Conservation (phyloP, 345 rosid species). For the Eucalyptus coolabah region DNA sequence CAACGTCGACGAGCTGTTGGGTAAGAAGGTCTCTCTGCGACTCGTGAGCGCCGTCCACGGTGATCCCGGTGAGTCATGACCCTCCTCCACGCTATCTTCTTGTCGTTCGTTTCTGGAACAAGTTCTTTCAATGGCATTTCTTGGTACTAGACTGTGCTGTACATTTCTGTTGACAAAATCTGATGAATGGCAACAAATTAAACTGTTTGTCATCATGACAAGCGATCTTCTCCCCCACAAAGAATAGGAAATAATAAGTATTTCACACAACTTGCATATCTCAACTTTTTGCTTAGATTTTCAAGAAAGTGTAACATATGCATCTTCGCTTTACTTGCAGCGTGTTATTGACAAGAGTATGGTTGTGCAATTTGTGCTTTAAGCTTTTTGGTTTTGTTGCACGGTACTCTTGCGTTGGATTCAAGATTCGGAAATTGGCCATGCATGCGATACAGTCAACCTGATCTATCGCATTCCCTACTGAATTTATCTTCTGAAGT, state of each 20-base stretch:
- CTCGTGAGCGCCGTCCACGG: slow-evolving; percentile 52
- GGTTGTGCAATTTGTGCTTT: neutral
- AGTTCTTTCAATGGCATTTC: neutral
- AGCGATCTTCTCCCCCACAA: neutral
- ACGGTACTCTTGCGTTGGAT: neutral
- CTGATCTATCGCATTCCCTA: neutral
- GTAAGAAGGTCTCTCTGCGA: slow-evolving; percentile 50
- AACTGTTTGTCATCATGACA: neutral
- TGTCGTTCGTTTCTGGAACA: neutral
- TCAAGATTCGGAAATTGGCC: neutral
- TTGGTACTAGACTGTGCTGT: neutral
- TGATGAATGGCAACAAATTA: neutral
- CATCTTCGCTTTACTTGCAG: neutral
- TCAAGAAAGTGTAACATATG: neutral
- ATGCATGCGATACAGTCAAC: neutral
- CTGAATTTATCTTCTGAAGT: neutral
- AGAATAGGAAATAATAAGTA: neutral
- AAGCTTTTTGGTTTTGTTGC: neutral
- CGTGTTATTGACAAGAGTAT: neutral
- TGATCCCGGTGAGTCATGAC: slow-evolving; percentile 17
- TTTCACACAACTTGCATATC: neutral
- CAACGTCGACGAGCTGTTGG: slow-evolving; percentile 45
- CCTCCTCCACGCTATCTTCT: neutral
- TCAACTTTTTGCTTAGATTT: neutral
- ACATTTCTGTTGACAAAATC: neutral